Base-by-base conservation (phyloP, 495 filamentous ascomycete species). In the Aspergillus wentii region DNA sequence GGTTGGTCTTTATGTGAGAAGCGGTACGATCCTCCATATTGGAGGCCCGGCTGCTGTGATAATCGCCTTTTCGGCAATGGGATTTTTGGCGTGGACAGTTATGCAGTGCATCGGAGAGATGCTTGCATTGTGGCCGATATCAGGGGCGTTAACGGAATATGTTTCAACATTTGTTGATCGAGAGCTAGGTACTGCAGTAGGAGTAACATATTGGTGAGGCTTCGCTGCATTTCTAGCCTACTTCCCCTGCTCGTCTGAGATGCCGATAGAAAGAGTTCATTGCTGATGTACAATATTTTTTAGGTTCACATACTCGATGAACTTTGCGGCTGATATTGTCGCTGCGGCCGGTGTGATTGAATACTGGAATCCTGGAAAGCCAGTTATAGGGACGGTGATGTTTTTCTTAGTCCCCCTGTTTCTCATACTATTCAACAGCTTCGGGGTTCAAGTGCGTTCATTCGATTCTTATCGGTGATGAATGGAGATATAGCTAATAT, bases 61-160 rank as follows among this genome's bases (percentile, higher is more conserved):
- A 3, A 35, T 77, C n/a, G 49, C 68, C 1, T 69, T 64, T 29
- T 29, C 62, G 13, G 28, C 64, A 0, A 59, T 72, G 11, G 72
- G 72, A 2, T 46, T 67, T 9, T 47, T 66, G 34, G 44, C 41
- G 30, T 69, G 48, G 57, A 33, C 52, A 17, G 66, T 75, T 1
- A 75, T 72, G 64, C 61, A 67, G 35, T 68, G 69, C 21, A 56
- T 77, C 15, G 57, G 57, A 8, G 72, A 75, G 42, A 61, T 77
- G 57, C 54, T 69, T 3, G 60, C 59, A n/a, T 52, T 71, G 17
- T 69, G 68, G 59, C 73, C 72, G 0, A 61, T 75, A 4, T 57
- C 71, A 0, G 65, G 65, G 25, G 69, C 69, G 1, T 28, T 75
- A 10, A 56, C 62, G 5, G 59, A 68, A 22, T 74, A 64, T 41